Evolutionary conservation across 768 basidiomycete species (phyloP).

Genomic region (Chlorophyllum brunneum): DNA sequence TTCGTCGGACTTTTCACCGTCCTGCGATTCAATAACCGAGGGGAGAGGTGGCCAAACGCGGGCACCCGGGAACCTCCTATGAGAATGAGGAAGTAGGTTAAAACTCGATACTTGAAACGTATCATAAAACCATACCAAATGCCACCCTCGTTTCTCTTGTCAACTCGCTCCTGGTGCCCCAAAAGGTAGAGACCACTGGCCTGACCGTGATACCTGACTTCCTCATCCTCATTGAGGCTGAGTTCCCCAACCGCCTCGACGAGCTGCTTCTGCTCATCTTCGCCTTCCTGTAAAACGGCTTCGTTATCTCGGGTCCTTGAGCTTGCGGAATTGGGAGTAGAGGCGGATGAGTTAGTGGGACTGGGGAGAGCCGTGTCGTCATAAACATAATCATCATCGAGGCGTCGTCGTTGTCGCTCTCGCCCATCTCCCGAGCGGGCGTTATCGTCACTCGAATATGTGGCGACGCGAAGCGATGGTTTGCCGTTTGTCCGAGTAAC

Average conservation of each 20-base stretch:
- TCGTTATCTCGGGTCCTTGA: constrained; percentile 3
- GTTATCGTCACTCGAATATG: constrained; percentile 24
- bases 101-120: too few species aligned
- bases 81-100: constrained; percentile 2
- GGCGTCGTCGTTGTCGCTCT: constrained; percentile 39
- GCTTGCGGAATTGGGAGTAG: not conserved
- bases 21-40: constrained; percentile 25
- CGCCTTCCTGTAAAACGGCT: constrained; percentile 16
- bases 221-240: constrained; percentile 81
- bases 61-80: constrained; percentile 80
- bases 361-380: constrained; percentile 21
- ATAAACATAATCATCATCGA: constrained; percentile 32
- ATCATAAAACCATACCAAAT: constrained; percentile 51
- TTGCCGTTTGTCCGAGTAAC: not conserved
- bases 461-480: constrained; percentile 8
- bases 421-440: constrained; percentile 34
- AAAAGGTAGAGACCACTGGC: constrained; percentile 77
- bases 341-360: constrained; percentile 10
- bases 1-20: constrained; percentile 26
- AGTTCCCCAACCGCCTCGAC: constrained; percentile 80
- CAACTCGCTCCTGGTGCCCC: constrained; percentile 53
- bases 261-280: constrained; percentile 39
- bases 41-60: constrained; percentile 80
- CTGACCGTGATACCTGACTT: constrained; percentile 86
- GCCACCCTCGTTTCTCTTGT: constrained; percentile 69